Percentiles rank a stretch among this genome's conserved stretches.
These are phyloP conservation scores for Saccharomyces hybrid DNA, from an alignment of 1,139 yeast species.

Conservation along the genomic window DNA sequence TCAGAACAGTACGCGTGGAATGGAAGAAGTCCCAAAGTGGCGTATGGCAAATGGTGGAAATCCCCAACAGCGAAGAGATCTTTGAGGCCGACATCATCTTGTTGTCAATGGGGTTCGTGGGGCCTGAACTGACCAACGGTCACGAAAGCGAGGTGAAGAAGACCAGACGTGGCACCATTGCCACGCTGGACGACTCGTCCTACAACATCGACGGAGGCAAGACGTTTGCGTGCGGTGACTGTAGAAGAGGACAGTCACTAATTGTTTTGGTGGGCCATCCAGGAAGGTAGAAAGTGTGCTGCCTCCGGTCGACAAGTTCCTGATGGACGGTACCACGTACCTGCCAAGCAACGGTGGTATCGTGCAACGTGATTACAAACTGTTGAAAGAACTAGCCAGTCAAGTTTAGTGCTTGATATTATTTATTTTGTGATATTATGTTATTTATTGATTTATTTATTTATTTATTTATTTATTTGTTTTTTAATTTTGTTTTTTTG, in stretches of 20 bases:
- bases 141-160: constrained; percentile 65
- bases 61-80: constrained; percentile 87
- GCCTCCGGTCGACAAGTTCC: constrained; percentile 78
- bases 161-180: constrained; percentile 81
- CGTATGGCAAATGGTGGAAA: constrained; percentile 98
- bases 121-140: constrained; percentile 61
- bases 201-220: constrained; percentile 65
- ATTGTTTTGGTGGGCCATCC: constrained; percentile 99
- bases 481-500: constrained; percentile 2
- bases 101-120: constrained; percentile 94
- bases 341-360: constrained; percentile 93
- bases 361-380: constrained; percentile 69
- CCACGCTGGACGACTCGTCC: constrained; percentile 58
- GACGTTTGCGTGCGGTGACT: constrained; percentile 93
- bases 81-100: constrained; percentile 93
- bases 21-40: constrained; percentile 95
- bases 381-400: constrained; percentile 67
- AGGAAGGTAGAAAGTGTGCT: constrained; percentile 98
- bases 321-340: constrained; percentile 63
- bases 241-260: constrained; percentile 96
- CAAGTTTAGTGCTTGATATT: constrained; percentile 22
- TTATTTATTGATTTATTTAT: constrained; percentile 3
- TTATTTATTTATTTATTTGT: constrained; percentile 4
- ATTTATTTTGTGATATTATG: constrained; percentile 5
- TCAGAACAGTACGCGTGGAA: constrained; percentile 92